A percentile compares a stretch with the other conserved stretches of the same genome.
phyloP scores from a whole-genome alignment of 352 stramenopile genomes.

The Globisporangium nagaii region DNA sequence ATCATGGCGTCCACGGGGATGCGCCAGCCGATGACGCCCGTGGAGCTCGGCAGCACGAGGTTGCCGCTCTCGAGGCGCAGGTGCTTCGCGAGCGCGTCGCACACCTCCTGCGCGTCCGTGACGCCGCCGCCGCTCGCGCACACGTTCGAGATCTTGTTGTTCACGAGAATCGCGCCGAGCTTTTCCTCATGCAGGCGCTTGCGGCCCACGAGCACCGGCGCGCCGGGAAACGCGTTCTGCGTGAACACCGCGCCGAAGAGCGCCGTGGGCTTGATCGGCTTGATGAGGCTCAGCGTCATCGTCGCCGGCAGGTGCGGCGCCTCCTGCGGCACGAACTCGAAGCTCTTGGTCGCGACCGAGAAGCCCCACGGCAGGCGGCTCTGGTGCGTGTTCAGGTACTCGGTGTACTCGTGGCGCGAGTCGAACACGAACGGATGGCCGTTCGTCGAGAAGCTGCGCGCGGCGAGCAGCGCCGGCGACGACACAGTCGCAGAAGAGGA shows the following conservation, averaged over 20 bases:
- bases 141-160: conserved; percentile 99
- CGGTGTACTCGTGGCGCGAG: conserved; percentile 77
- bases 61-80: conserved; percentile 78
- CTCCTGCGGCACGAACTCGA: conserved; percentile 83
- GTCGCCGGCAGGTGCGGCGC: conserved; percentile 66
- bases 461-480: conserved; percentile 12
- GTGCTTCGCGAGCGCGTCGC: conserved; percentile 87
- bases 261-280: conserved; percentile 73
- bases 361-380: conserved; percentile 86
- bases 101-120: conserved; percentile 92
- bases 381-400: conserved; percentile 68
- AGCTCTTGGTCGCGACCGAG: conserved; percentile 67
- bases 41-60: conserved; percentile 93
- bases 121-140: conserved; percentile 91
- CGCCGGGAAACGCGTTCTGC: conserved; percentile 87
- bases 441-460: conserved; percentile 36
- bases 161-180: conserved; percentile 95
- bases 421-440: conserved; percentile 72
- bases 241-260: conserved; percentile 90
- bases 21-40: conserved; percentile 97
- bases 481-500: not conserved
- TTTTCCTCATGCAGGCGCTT: conserved; percentile 84
- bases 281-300: conserved; percentile 89
- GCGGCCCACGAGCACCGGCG: conserved; percentile 88
- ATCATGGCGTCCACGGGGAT: conserved; percentile 93